Evolutionary conservation across 2,329 filamentous ascomycete genomes (phyloP).

Genomic region (Boeremia exigua): DNA sequence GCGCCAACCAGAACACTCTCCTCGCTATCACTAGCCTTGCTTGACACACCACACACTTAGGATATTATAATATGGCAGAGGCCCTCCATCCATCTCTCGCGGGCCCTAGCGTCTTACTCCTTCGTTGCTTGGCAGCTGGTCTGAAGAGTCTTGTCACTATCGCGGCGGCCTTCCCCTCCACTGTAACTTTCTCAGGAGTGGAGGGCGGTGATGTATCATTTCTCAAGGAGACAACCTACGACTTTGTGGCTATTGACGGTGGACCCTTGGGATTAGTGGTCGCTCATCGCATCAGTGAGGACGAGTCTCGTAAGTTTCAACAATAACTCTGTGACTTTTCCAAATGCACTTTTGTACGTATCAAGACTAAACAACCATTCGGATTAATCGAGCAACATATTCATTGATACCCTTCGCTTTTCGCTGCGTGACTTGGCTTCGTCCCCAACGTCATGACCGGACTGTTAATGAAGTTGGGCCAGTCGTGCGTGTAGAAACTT

Average conservation of each 20-base stretch:
- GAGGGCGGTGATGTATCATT: neutral
- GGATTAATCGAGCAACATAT: neutral
- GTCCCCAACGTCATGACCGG: conserved; percentile 41
- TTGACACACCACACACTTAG: conserved; percentile 1
- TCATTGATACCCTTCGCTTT: conserved; percentile 34
- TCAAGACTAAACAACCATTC: neutral
- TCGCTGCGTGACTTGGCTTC: conserved; percentile 37
- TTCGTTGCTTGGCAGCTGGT: conserved; percentile 4
- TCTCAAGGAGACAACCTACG: conserved; percentile 17
- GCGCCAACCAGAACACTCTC: conserved; percentile 5
- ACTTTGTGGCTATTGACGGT: conserved; percentile 36
- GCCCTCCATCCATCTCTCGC: neutral
- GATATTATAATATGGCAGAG: neutral
- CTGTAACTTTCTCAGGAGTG: neutral
- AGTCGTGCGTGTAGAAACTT: conserved; percentile 43
- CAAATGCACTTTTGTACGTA: neutral
- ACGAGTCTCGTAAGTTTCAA: conserved; percentile 14
- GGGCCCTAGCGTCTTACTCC: conserved; percentile 5
- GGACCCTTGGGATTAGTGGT: conserved; percentile 28
- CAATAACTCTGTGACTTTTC: too few species aligned
- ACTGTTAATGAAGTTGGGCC: conserved; percentile 38
- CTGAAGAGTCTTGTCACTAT: conserved; percentile 7
- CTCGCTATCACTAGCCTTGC: conserved; percentile 6
- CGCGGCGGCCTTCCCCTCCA: neutral
- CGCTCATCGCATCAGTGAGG: conserved; percentile 28